Evolutionary conservation across 345 rosid species (phyloP), one percentile per base, ranked within the genome.

Genomic region (Salix dunnii): DNA sequence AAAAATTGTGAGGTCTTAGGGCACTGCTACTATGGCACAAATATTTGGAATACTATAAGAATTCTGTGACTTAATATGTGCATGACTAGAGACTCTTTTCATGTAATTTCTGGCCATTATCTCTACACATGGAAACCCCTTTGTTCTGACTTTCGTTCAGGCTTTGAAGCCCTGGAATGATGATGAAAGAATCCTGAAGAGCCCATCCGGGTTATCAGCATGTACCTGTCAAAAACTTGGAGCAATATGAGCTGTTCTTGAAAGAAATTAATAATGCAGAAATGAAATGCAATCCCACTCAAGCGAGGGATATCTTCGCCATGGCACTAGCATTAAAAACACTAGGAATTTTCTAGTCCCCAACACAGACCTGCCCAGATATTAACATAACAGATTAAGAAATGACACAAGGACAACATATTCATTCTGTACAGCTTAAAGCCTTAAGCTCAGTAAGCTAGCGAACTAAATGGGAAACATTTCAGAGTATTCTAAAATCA

Each of bases 191-290:
- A 91, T 90, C 83, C 89, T 89, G 87, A 95, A 95, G 64, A 95
- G 96, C 53, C 98, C 99, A 76, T 91, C 94, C 1, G 99, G 99
- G 70, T 95, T 95, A 86, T 93, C 99, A 0, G 98, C 86, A 64
- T 95, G 99, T 67, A 93, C 98, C 99, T 95, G 82, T 61, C 3
- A 61, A 27, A 73, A 43, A 31, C 31, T 14, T 33, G 40, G 10
- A 16, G 18, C 48, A 69, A 21, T 20, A 68, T 70, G 25, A 77
- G 49, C 61, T 61, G 35, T 17, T 11, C 28, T 13, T 10, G 31
- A 58, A 46, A 46, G 33, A 27, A 27, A 28, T 21, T 13, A 25
- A 11, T 5, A 46, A 46, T 16, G 18, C 51, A 36, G 10, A 18
- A 62, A 10, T 20, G 11, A 42, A 20, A 43, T 43, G 46, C 14